Evolutionary conservation across 2,329 filamentous ascomycete species (phyloP), one percentile per base, ranked within the genome.

Genomic region (Pyrenochaeta sp.): DNA sequence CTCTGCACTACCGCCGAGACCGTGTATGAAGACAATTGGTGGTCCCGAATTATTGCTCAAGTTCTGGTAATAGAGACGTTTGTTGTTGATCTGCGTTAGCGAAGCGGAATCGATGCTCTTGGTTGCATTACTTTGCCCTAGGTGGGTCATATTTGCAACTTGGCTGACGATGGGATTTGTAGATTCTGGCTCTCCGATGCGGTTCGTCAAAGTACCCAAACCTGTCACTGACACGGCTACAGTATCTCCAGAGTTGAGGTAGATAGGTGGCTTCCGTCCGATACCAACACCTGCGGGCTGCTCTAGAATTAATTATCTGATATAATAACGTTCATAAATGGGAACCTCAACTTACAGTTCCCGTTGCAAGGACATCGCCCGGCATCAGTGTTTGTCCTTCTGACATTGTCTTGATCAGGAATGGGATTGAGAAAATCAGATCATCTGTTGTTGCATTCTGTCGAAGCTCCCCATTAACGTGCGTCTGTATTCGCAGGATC

Each of bases 1-100:
- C 3, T 78, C 75, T 3, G 72, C 72, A 1, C 75, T 80, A 2
- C 78, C 80, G 3, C 83, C 83, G 0, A 86, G 74, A 6, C 84
- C 83, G 55, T 86, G 84, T n/a, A 86, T 68, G 57, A 85, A 85
- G 21, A 85, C 67, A 6, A 83, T 67, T 0, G 75, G 61, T 2
- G 67, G 48, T 12, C 58, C 67, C 12, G n/a, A n/a, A n/a, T n/a
- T 4, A 9, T 39, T 17, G 10, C 73, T 75, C 27, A 67, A 30
- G 27, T 55, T 61, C 44, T 74, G 72, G 60, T 80, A 78, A 58
- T 78, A 73, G 0, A 82, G 63, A 0, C 63, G 59, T 58, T 82
- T 83, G 30, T 68, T 66, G 54, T 76, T 77, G 50, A 82, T 65
- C 0, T 56, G 62, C 0, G 74, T 77, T 1, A 82, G 61, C 0